Evolutionary conservation across 371 early-diverging fungal genomes (phyloP).

Genomic region (Batkoa obscura): DNA sequence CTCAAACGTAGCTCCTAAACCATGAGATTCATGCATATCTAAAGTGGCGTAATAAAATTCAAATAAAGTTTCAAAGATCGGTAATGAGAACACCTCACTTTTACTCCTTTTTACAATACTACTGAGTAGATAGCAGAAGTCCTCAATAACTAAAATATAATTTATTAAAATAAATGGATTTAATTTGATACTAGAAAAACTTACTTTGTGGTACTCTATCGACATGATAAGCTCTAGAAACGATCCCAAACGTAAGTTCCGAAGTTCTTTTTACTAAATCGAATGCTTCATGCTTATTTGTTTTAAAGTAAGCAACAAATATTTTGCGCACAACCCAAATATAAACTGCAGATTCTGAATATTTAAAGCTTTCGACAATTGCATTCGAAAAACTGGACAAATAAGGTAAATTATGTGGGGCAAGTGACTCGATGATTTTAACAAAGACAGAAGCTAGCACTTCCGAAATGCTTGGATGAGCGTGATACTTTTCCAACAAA

Average conservation of each 20-base stretch:
- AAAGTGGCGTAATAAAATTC: not conserved
- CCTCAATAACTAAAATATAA: not conserved
- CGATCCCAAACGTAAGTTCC: not conserved
- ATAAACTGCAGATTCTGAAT: slow-evolving; percentile 40
- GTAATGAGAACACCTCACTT: not conserved
- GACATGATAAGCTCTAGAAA: not conserved
- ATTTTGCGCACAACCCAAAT: slow-evolving; percentile 49
- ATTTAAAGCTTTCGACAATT: slow-evolving; percentile 33
- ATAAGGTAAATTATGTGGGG: not conserved
- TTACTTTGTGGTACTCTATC: slow-evolving; percentile 3
- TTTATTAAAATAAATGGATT: not conserved
- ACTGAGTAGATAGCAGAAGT: not conserved
- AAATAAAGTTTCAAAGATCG: not conserved
- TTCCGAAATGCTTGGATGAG: not conserved
- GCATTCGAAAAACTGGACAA: slow-evolving; percentile 12
- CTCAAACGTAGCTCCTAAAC: too few species aligned
- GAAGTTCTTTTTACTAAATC: not conserved
- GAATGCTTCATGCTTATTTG: not conserved
- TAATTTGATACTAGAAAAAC: not conserved
- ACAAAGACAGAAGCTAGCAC: not conserved
- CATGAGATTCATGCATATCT: slow-evolving; percentile 1
- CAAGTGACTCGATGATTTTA: not conserved
- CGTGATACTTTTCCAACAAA: not conserved
- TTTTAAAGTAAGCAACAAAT: slow-evolving; percentile 9
- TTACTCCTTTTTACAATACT: not conserved